Conservation (phyloP, 768 basidiomycete genomes). For the Boletus reticuloceps region DNA sequence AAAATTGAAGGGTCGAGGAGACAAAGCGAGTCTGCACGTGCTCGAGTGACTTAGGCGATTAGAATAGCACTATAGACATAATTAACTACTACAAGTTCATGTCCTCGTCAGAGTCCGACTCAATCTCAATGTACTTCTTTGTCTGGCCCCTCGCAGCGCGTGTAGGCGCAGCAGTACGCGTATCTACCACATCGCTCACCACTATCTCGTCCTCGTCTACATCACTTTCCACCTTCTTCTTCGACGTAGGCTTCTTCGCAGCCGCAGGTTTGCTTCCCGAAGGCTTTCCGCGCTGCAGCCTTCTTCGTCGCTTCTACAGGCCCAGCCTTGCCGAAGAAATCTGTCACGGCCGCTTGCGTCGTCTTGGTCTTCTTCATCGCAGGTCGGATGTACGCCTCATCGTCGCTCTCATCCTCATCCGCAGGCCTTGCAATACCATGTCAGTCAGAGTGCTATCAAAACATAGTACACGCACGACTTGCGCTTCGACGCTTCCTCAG, state of each 20-base stretch:
- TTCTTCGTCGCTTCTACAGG: slow-evolving; percentile 39
- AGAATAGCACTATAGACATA: too few species aligned
- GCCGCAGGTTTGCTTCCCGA: slow-evolving; percentile 60
- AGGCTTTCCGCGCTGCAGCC: slow-evolving; percentile 44
- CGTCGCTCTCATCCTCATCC: slow-evolving; percentile 39
- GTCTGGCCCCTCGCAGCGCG: slow-evolving; percentile 48
- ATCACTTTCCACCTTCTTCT: slow-evolving; percentile 39
- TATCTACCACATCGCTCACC: slow-evolving; percentile 43
- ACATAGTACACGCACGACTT: slow-evolving; percentile 52
- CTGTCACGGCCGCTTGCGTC: slow-evolving; percentile 45
- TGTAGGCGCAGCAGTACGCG: slow-evolving; percentile 41
- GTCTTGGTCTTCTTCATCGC: slow-evolving; percentile 52
- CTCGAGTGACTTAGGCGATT: neutral
- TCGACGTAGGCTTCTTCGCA: slow-evolving; percentile 47
- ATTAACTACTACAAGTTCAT: slow-evolving; percentile 44
- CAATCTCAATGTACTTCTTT: slow-evolving; percentile 65
- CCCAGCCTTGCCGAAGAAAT: slow-evolving; percentile 55
- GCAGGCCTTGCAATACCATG: slow-evolving; percentile 26
- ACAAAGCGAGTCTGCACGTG: slow-evolving; percentile 2
- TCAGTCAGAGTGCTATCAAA: slow-evolving; percentile 11
- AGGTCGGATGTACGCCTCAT: slow-evolving; percentile 43
- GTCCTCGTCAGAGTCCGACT: slow-evolving; percentile 48
- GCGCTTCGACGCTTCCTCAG: slow-evolving; percentile 47
- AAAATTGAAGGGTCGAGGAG: neutral
- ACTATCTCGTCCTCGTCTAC: slow-evolving; percentile 37